Conservation (phyloP, 805 yeast species). For the Jamesozyma lodderae region DNA sequence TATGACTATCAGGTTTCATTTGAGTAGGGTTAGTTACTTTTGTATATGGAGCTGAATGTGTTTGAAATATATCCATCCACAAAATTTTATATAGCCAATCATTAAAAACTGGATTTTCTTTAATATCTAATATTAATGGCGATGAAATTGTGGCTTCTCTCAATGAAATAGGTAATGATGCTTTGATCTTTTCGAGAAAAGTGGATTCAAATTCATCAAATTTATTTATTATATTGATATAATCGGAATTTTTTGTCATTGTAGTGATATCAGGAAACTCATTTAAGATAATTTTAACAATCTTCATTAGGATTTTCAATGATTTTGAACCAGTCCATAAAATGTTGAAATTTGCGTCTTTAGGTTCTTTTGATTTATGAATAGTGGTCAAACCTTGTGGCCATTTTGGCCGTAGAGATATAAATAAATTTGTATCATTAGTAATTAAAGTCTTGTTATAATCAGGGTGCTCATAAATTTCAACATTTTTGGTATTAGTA, state of each 20-base stretch:
- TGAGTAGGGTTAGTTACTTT: background rate
- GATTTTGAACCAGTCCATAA: constrained; percentile 23
- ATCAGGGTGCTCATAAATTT: constrained; percentile 23
- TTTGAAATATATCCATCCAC: constrained; percentile 26
- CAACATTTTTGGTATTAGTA: constrained; percentile 14
- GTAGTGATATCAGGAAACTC: constrained; percentile 21
- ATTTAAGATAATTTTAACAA: constrained; percentile 13
- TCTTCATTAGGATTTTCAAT: constrained; percentile 14
- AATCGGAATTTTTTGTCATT: constrained; percentile 19
- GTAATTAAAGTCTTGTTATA: constrained; percentile 10
- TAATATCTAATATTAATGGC: constrained; percentile 7
- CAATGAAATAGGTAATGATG: constrained; percentile 11
- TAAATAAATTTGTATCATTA: constrained; percentile 14
- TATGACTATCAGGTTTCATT: constrained; percentile 1
- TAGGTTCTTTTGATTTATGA: constrained; percentile 15
- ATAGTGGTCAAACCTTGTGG: constrained; percentile 24
- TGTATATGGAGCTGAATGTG: constrained; percentile 12
- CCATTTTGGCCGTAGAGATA: constrained; percentile 19
- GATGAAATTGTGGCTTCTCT: constrained; percentile 4
- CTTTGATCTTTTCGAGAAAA: constrained; percentile 8
- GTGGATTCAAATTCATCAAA: constrained; percentile 13
- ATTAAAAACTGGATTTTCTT: constrained; percentile 8
- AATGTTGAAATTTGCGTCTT: constrained; percentile 9
- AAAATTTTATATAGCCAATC: constrained; percentile 20
- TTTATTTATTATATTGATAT: constrained; percentile 11